Conservation (phyloP, 805 yeast genomes). For the Clavispora vitiphila region DNA sequence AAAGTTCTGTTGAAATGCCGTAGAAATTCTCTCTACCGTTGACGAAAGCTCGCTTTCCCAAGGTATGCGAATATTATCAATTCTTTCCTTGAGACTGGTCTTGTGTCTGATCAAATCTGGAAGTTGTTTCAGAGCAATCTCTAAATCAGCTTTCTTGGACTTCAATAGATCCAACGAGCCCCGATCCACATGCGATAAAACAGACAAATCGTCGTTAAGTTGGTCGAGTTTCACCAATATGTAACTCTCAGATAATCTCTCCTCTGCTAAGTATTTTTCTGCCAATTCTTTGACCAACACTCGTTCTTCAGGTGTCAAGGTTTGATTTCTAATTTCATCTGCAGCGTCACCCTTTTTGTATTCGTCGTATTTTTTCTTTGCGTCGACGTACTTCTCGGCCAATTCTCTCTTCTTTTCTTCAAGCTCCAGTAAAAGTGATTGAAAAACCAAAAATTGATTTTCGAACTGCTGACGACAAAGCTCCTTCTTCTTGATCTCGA, state of each 20-base stretch:
- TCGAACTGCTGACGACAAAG: slow-evolving; percentile 10
- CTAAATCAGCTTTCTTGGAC: slow-evolving; percentile 29
- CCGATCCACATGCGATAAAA: slow-evolving; percentile 33
- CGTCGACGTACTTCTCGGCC: slow-evolving; percentile 26
- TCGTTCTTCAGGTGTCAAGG: slow-evolving; percentile 37
- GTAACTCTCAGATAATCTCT: slow-evolving; percentile 32
- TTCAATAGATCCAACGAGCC: slow-evolving; percentile 38
- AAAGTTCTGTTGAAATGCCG: slow-evolving; percentile 63
- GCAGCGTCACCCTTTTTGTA: slow-evolving; percentile 39
- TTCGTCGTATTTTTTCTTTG: slow-evolving; percentile 31
- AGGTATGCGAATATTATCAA: slow-evolving; percentile 30
- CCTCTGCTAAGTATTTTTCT: slow-evolving; percentile 26
- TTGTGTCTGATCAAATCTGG: slow-evolving; percentile 30
- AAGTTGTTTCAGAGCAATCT: slow-evolving; percentile 28
- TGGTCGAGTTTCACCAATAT: slow-evolving; percentile 38
- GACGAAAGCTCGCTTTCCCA: slow-evolving; percentile 64
- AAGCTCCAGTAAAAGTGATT: slow-evolving; percentile 21
- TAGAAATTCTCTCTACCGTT: slow-evolving; percentile 53
- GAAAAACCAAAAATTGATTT: slow-evolving; percentile 12
- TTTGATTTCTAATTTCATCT: slow-evolving; percentile 27
- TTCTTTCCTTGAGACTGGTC: slow-evolving; percentile 27
- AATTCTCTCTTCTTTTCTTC: slow-evolving; percentile 22
- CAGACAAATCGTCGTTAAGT: slow-evolving; percentile 43
- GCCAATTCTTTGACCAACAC: slow-evolving; percentile 38
- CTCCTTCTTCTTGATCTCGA: slow-evolving; percentile 10